phyloP scores from a whole-genome alignment of 441 rosid species.

The Codiaeum variegatum region DNA sequence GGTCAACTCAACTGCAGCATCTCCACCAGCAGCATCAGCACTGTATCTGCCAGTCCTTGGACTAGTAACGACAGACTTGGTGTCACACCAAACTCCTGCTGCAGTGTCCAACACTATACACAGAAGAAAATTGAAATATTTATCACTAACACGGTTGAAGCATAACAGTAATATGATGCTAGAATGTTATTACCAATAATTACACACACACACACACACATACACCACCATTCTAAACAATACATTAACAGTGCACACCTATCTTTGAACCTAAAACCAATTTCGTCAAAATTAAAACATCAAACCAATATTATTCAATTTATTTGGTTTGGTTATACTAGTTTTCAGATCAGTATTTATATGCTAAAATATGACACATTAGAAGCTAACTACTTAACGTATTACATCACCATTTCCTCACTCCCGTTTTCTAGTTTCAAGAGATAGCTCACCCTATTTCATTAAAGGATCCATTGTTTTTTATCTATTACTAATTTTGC shows the following conservation, averaged over 20 bases:
- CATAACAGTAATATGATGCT: neutral
- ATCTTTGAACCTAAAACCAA: neutral
- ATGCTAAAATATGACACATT: too few species aligned
- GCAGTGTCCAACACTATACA: slow-evolving; percentile 94
- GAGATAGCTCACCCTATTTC: too few species aligned
- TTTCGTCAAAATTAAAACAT: too few species aligned
- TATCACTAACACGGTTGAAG: slow-evolving; percentile 3
- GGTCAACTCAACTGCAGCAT: slow-evolving; percentile 93
- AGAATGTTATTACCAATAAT: neutral
- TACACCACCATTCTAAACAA: too few species aligned
- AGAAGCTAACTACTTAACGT: too few species aligned
- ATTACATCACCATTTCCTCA: too few species aligned
- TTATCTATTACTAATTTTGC: too few species aligned
- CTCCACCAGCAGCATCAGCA: slow-evolving; percentile 98
- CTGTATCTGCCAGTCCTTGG: slow-evolving; percentile 92
- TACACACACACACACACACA: neutral
- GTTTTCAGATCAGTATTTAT: too few species aligned
- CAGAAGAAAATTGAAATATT: slow-evolving; percentile 19
- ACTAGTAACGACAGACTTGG: slow-evolving; percentile 92
- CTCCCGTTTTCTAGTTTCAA: too few species aligned
- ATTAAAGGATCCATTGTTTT: too few species aligned
- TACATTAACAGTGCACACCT: neutral
- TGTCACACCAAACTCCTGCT: slow-evolving; percentile 99
- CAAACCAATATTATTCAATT: too few species aligned
- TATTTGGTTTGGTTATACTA: too few species aligned